A percentile compares a stretch with the other conserved stretches of the same genome.
These are phyloP conservation scores for Pythium brachiatum DNA, from an alignment of 352 stramenopile species.

Conservation along the genomic window DNA sequence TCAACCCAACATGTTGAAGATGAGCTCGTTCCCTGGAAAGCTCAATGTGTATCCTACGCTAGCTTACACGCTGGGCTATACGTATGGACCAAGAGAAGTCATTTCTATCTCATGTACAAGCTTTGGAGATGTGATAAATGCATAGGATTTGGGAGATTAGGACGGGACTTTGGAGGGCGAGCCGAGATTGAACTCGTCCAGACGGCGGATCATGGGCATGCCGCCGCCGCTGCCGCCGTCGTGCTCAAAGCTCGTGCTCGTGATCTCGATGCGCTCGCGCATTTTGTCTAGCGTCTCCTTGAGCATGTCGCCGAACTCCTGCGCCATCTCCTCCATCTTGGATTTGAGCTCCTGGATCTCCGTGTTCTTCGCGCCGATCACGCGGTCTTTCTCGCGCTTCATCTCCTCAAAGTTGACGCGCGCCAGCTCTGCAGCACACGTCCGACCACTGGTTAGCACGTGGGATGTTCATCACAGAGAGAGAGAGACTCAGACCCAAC, in stretches of 20 bases:
- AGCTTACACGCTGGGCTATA: too few species aligned
- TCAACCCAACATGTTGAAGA: not conserved
- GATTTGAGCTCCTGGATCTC: conserved; percentile 90
- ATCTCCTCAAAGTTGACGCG: conserved; percentile 87
- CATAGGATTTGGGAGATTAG: not conserved
- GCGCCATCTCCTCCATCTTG: conserved; percentile 95
- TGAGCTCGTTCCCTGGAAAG: too few species aligned
- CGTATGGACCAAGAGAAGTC: too few species aligned
- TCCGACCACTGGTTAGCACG: not conserved
- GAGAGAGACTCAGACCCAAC: too few species aligned
- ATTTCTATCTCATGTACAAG: too few species aligned
- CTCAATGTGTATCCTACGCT: too few species aligned
- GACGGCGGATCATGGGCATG: conserved; percentile 73
- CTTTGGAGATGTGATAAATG: too few species aligned
- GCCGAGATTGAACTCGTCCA: conserved; percentile 87
- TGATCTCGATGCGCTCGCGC: conserved; percentile 93
- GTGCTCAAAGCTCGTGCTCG: conserved; percentile 87
- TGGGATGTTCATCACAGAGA: too few species aligned
- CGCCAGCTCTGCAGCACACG: conserved; percentile 55
- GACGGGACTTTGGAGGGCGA: conserved; percentile 40
- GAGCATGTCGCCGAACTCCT: conserved; percentile 94
- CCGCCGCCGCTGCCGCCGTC: conserved; percentile 35
- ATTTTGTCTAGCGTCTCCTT: conserved; percentile 95
- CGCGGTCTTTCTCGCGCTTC: conserved; percentile 89
- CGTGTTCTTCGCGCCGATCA: conserved; percentile 86